Percentiles rank a stretch among this genome's conserved stretches.
phyloP scores from a whole-genome alignment of 495 filamentous ascomycete genomes.

The Chaetomium cochliodes region DNA sequence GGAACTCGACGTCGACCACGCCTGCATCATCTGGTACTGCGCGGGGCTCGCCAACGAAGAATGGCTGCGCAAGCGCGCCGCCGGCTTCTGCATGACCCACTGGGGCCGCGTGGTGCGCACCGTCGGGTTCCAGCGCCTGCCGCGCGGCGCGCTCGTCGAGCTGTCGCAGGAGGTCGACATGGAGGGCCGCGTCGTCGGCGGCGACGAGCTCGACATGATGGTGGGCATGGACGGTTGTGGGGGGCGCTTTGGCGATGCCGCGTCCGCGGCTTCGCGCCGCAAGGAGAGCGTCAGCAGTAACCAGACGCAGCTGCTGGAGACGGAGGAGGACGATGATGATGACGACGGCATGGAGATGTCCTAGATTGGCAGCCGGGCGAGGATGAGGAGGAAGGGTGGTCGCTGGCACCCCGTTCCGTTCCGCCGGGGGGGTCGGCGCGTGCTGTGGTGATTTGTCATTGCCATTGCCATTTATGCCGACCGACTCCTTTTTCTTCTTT shows the following conservation, averaged over 20 bases:
- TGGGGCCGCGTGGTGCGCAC: conserved; percentile 96
- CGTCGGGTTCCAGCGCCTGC: conserved; percentile 76
- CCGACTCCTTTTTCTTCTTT: too few species aligned
- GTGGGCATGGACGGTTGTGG: conserved; percentile 57
- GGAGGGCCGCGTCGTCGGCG: conserved; percentile 82
- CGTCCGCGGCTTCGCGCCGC: conserved; percentile 47
- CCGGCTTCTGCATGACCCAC: conserved; percentile 81
- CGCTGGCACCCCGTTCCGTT: too few species aligned
- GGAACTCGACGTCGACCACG: conserved; percentile 90
- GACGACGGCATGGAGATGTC: conserved; percentile 60
- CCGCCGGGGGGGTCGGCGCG: background rate
- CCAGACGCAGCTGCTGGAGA: conserved; percentile 56
- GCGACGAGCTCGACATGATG: conserved; percentile 73
- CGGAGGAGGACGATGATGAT: conserved; percentile 70
- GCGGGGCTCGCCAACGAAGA: conserved; percentile 86
- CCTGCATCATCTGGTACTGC: conserved; percentile 94
- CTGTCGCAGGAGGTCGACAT: conserved; percentile 90
- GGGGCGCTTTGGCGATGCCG: conserved; percentile 50
- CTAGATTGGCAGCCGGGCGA: conserved; percentile 27
- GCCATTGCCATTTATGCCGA: too few species aligned
- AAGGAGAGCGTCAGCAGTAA: conserved; percentile 61
- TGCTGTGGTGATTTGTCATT: background rate
- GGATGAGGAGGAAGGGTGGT: conserved; percentile 6
- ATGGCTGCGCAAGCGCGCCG: conserved; percentile 85
- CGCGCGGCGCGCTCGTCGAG: conserved; percentile 73